phyloP scores from a whole-genome alignment of 805 yeast species.

The Blastobotrys terrestris region DNA sequence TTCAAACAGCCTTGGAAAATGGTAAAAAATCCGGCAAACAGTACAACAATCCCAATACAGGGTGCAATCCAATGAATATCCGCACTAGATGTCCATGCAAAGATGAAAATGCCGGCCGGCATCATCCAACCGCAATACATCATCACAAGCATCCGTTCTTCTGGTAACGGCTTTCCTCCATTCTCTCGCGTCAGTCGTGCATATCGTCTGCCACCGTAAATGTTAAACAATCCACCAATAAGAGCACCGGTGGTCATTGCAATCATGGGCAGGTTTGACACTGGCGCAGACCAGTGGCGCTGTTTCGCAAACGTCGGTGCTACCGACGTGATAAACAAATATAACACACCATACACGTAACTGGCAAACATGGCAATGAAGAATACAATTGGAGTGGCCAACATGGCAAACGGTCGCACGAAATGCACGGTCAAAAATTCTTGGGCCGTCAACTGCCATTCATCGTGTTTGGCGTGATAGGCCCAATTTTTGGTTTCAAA shows the following conservation, averaged over 20 bases:
- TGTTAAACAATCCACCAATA: slow-evolving; percentile 29
- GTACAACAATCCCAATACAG: slow-evolving; percentile 47
- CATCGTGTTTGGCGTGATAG: slow-evolving; percentile 91
- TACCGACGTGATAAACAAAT: slow-evolving; percentile 37
- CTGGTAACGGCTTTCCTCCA: slow-evolving; percentile 50
- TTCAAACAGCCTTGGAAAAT: slow-evolving; percentile 56
- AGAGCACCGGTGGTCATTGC: slow-evolving; percentile 30
- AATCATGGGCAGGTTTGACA: slow-evolving; percentile 29
- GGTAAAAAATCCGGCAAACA: slow-evolving; percentile 48
- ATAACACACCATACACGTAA: slow-evolving; percentile 41
- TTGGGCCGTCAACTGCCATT: slow-evolving; percentile 58
- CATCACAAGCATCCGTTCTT: slow-evolving; percentile 52
- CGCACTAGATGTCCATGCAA: slow-evolving; percentile 54
- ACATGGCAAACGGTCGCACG: slow-evolving; percentile 73
- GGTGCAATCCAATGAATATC: slow-evolving; percentile 50
- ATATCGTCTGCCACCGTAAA: slow-evolving; percentile 26
- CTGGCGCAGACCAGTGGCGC: slow-evolving; percentile 31
- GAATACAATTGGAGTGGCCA: slow-evolving; percentile 42
- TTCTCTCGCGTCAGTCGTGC: slow-evolving; percentile 24
- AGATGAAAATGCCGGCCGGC: slow-evolving; percentile 51
- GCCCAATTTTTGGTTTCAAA: slow-evolving; percentile 73
- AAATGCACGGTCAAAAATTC: slow-evolving; percentile 72
- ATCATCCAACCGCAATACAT: slow-evolving; percentile 41
- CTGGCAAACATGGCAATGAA: slow-evolving; percentile 37
- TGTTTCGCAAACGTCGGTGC: slow-evolving; percentile 31